Conservation (phyloP, 2,329 filamentous ascomycete genomes). For the Plectosphaerella plurivora region DNA sequence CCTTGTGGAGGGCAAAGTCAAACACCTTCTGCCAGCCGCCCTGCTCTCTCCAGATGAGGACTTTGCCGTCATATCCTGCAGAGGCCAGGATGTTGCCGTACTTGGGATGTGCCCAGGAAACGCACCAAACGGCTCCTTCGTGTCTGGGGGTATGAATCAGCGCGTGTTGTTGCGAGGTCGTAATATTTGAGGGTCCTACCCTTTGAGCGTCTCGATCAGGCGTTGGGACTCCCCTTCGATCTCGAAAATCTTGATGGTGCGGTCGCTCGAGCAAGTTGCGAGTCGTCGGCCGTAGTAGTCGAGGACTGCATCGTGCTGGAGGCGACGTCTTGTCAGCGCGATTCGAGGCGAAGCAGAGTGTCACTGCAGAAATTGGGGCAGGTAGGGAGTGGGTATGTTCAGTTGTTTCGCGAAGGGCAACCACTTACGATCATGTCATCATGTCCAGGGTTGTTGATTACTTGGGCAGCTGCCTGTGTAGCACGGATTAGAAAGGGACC, state of each 20-base stretch:
- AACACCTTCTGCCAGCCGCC: slow-evolving; percentile 80
- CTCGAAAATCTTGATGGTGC: slow-evolving; percentile 99
- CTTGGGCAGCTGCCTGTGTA: slow-evolving; percentile 27
- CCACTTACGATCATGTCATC: slow-evolving; percentile 98
- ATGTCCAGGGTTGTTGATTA: slow-evolving; percentile 54
- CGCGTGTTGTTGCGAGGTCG: not conserved
- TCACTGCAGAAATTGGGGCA: not conserved
- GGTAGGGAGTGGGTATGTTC: not conserved
- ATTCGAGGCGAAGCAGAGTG: not conserved
- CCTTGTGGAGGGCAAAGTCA: slow-evolving; percentile 90
- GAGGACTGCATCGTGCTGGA: slow-evolving; percentile 90
- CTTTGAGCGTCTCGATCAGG: slow-evolving; percentile 88
- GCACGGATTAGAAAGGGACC: slow-evolving; percentile 1
- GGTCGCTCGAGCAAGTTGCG: slow-evolving; percentile 95
- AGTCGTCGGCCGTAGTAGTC: slow-evolving; percentile 97
- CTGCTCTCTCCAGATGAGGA: slow-evolving; percentile 97
- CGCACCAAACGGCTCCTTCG: slow-evolving; percentile 96
- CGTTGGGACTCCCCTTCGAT: slow-evolving; percentile 90
- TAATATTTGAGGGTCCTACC: slow-evolving; percentile 47
- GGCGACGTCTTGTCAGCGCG: not conserved
- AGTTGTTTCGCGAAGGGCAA: not conserved
- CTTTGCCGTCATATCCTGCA: slow-evolving; percentile 94
- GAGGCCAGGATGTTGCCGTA: slow-evolving; percentile 97
- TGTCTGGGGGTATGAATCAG: slow-evolving; percentile 53
- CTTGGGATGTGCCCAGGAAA: slow-evolving; percentile 97